Conservation (phyloP, 192 early-diverging fungal species). For the Borealophlyctis nickersoniae region DNA sequence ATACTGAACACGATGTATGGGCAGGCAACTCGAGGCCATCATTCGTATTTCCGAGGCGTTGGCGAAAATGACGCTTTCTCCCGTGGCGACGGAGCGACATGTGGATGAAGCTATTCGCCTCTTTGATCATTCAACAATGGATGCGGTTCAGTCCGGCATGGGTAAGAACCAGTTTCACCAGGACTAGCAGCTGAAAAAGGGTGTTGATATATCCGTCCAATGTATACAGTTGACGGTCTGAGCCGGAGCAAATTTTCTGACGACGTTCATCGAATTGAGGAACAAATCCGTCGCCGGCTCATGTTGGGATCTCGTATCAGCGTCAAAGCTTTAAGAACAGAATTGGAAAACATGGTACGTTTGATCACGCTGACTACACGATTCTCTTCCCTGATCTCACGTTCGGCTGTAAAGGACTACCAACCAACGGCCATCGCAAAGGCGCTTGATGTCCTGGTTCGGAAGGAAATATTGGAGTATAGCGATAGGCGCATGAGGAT, state of each 20-base stretch:
- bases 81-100: conserved; percentile 79
- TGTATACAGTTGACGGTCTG: conserved; percentile 70
- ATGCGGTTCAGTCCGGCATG: conserved; percentile 87
- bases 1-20: too few species aligned
- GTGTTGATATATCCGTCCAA: conserved; percentile 13
- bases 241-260: conserved; percentile 67
- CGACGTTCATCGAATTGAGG: conserved; percentile 79
- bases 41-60: conserved; percentile 96
- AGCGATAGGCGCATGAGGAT: conserved; percentile 67
- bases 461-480: conserved; percentile 79
- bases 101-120: conserved; percentile 97
- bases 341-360: conserved; percentile 47
- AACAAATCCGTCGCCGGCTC: conserved; percentile 78
- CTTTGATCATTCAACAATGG: conserved; percentile 97
- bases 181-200: too few species aligned
- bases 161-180: conserved; percentile 39
- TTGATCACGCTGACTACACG: neutral
- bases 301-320: conserved; percentile 76
- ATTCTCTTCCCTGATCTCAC: neutral
- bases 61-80: conserved; percentile 89
- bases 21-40: conserved; percentile 96
- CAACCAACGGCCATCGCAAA: conserved; percentile 48
- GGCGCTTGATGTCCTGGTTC: conserved; percentile 77
- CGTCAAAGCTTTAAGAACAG: conserved; percentile 57
- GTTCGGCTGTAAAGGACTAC: too few species aligned